Evolutionary conservation across 805 yeast species (phyloP).

Genomic region (Starmerella roubikii): DNA sequence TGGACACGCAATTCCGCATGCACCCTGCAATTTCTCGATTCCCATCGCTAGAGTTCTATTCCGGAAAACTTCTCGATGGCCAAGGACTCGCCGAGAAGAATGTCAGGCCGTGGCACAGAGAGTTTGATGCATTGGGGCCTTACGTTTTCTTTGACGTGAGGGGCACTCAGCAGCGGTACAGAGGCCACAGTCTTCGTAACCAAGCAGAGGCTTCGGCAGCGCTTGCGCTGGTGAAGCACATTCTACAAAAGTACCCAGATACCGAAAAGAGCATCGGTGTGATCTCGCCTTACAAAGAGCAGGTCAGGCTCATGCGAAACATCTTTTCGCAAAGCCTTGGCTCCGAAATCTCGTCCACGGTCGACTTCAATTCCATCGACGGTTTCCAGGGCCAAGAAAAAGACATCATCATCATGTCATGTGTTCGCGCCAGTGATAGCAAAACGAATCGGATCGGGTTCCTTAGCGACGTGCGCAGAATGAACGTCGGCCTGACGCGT

Average conservation of each 20-base stretch:
- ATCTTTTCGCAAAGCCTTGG: constrained; percentile 53
- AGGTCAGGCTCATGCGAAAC: constrained; percentile 45
- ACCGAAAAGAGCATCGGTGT: constrained; percentile 64
- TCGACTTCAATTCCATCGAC: constrained; percentile 90
- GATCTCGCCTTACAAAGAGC: constrained; percentile 91
- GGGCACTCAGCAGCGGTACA: constrained; percentile 44
- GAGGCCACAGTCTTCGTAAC: constrained; percentile 50
- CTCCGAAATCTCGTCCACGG: constrained; percentile 40
- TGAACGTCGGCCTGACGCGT: constrained; percentile 95
- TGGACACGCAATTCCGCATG: constrained; percentile 95
- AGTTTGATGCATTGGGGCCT: constrained; percentile 42
- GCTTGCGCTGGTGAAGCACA: constrained; percentile 44
- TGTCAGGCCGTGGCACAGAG: constrained; percentile 59
- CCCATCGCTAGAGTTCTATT: constrained; percentile 75
- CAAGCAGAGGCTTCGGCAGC: constrained; percentile 59
- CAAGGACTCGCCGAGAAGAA: constrained; percentile 50
- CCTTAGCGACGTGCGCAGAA: constrained; percentile 78
- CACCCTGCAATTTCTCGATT: constrained; percentile 81
- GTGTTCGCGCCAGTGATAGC: constrained; percentile 68
- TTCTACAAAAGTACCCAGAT: constrained; percentile 33
- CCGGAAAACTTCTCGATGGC: constrained; percentile 63
- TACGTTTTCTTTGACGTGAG: constrained; percentile 61
- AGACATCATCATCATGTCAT: constrained; percentile 82
- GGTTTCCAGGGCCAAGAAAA: constrained; percentile 98
- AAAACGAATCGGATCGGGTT: constrained; percentile 55